Conservation (phyloP, 2,329 filamentous ascomycete genomes). For the Pyricularia grisea region DNA sequence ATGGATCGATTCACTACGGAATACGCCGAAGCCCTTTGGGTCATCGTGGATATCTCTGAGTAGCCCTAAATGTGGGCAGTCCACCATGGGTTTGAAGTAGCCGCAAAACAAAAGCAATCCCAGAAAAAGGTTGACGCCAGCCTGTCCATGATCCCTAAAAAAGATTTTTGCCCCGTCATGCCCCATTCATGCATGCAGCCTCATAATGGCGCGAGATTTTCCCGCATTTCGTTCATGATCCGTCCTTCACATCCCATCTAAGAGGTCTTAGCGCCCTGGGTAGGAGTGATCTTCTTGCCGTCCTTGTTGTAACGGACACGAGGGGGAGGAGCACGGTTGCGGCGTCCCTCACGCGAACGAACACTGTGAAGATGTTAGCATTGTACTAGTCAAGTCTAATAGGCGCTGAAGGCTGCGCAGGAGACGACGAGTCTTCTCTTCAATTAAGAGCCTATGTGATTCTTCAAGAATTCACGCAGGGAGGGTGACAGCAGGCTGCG, state of each 20-base stretch:
- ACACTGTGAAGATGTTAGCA: conserved; percentile 51
- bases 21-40: neutral
- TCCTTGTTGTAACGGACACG: conserved; percentile 99
- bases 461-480: neutral
- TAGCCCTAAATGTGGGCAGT: neutral
- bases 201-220: conserved; percentile 1
- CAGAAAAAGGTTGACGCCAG: conserved; percentile 2
- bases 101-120: conserved; percentile 1
- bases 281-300: conserved; percentile 97
- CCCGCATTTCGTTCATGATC: neutral
- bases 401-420: neutral
- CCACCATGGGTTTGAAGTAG: neutral
- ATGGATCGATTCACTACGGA: neutral
- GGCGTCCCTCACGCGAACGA: conserved; percentile 90
- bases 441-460: neutral
- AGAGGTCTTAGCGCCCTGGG: conserved; percentile 61
- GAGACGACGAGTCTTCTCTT: neutral
- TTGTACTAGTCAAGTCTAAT: conserved; percentile 26
- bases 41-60: neutral
- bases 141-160: conserved; percentile 1
- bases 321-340: conserved; percentile 97
- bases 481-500: neutral
- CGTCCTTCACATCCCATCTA: neutral
- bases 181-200: neutral
- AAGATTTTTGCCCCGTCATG: conserved; percentile 2